Percentiles rank a stretch among this genome's conserved stretches.
These are phyloP conservation scores for Lactarius trivialis DNA, from an alignment of 768 basidiomycete genomes.

Conservation along the genomic window DNA sequence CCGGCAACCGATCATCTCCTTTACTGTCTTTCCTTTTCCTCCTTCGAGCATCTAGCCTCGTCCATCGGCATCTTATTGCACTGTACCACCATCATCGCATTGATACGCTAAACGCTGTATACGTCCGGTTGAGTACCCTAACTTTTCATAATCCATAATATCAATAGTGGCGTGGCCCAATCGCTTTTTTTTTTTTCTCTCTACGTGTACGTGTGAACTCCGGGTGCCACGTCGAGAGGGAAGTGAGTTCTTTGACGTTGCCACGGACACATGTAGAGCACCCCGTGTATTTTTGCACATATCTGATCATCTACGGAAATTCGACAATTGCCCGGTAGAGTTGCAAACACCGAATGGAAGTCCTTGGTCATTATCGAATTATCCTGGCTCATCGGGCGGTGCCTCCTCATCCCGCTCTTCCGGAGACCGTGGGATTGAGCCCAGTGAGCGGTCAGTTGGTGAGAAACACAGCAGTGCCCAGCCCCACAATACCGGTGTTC, in stretches of 20 bases:
- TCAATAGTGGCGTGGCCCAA: background rate
- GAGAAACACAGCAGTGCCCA: conserved; percentile 3
- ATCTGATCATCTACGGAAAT: conserved; percentile 6
- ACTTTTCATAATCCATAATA: conserved; percentile 15
- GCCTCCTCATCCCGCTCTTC: background rate
- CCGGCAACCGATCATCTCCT: conserved; percentile 17
- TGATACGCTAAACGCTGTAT: conserved; percentile 20
- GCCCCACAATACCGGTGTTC: conserved; percentile 2
- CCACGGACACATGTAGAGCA: conserved; percentile 5
- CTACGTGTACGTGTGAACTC: conserved; percentile 9
- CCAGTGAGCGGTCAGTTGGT: conserved; percentile 7
- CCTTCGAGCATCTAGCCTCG: conserved; percentile 18
- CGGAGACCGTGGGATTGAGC: conserved; percentile 14
- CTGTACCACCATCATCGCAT: conserved; percentile 20
- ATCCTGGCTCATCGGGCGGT: background rate
- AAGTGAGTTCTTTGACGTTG: background rate
- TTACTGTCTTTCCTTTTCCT: conserved; percentile 4
- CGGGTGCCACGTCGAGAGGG: conserved; percentile 1
- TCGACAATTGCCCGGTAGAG: background rate
- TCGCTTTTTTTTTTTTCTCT: no score
- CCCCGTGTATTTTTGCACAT: background rate
- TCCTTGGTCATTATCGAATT: background rate
- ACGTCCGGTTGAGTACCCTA: conserved; percentile 13
- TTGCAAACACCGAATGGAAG: conserved; percentile 5
- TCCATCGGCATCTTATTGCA: conserved; percentile 17